A percentile compares a stretch with the other conserved stretches of the same genome.
Conservation (phyloP, 768 basidiomycete species). For the Coprinopsis sp. region DNA sequence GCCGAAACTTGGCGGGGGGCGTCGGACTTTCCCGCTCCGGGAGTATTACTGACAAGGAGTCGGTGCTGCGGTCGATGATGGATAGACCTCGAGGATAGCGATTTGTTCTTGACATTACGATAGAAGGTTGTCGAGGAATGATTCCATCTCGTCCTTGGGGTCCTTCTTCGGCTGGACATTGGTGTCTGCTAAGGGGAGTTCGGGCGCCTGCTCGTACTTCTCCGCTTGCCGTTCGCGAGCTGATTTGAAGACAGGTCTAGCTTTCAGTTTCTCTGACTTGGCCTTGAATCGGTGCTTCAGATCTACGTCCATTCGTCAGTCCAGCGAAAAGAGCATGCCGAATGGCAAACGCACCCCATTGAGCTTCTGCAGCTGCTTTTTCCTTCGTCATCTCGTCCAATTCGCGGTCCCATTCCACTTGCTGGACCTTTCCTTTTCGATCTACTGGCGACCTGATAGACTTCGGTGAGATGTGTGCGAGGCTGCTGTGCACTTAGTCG, state of each 20-base stretch:
- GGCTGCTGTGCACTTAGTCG: constrained; percentile 54
- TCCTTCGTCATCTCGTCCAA: constrained; percentile 65
- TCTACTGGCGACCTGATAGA: constrained; percentile 19
- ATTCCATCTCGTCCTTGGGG: constrained; percentile 55
- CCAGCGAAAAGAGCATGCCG: not conserved
- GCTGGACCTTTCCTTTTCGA: constrained; percentile 60
- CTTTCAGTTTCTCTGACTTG: constrained; percentile 44
- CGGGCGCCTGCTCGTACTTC: constrained; percentile 42
- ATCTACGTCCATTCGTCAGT: constrained; percentile 41
- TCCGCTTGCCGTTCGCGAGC: constrained; percentile 31
- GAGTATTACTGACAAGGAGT: too few relatives aligned
- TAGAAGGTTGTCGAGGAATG: constrained; percentile 67
- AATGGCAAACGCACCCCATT: constrained; percentile 49
- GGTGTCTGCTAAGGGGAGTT: constrained; percentile 38
- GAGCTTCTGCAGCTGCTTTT: constrained; percentile 71
- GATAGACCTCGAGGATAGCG: too few relatives aligned
- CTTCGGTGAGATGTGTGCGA: constrained; percentile 47
- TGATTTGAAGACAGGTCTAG: constrained; percentile 19
- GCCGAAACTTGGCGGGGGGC: too few relatives aligned
- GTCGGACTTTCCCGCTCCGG: too few relatives aligned
- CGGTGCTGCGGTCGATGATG: too few relatives aligned
- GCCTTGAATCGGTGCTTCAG: constrained; percentile 55
- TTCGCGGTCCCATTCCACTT: constrained; percentile 64
- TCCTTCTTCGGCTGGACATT: too few relatives aligned
- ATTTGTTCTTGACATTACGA: too few relatives aligned